These are phyloP conservation scores for Didymellaceae sp. DNA, from an alignment of 2,329 filamentous ascomycete genomes.

Conservation along the genomic window DNA sequence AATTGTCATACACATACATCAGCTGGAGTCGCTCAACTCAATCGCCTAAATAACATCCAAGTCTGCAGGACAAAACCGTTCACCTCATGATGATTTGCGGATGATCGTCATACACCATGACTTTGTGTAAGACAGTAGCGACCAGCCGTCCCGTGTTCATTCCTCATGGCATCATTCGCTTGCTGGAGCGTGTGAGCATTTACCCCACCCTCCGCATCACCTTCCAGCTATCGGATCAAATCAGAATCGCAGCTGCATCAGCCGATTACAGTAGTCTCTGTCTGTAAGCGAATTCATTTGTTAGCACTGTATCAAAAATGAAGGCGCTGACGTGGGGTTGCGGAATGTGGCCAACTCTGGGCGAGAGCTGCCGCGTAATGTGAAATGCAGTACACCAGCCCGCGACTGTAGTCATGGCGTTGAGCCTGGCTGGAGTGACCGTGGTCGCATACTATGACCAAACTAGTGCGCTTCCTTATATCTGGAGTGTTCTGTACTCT, in stretches of 20 bases:
- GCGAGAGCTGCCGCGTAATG: not conserved
- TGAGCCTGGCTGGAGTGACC: constrained; percentile 11
- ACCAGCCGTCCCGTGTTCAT: constrained; percentile 14
- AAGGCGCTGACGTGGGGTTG: not conserved
- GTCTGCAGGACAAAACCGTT: not conserved
- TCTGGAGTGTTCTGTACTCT: constrained; percentile 18
- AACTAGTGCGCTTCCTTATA: not conserved
- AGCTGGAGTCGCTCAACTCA: too few species aligned
- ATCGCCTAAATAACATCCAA: too few species aligned
- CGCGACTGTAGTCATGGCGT: constrained; percentile 3
- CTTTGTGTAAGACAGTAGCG: not conserved
- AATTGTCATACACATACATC: not conserved
- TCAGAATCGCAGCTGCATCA: not conserved
- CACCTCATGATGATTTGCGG: not conserved
- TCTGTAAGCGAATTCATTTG: not conserved
- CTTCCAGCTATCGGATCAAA: constrained; percentile 9
- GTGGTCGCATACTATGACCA: constrained; percentile 7
- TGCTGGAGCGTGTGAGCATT: constrained; percentile 5
- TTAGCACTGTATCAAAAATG: not conserved
- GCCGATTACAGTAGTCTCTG: not conserved
- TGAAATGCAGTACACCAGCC: constrained; percentile 6
- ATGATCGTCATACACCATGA: constrained; percentile 2
- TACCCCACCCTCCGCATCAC: constrained; percentile 9
- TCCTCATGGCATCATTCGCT: constrained; percentile 9
- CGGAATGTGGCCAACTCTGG: too few species aligned